Percentiles rank a stretch among this genome's conserved stretches.
Evolutionary conservation across 768 basidiomycete species (phyloP).

Genomic region (Mycena haematopus): DNA sequence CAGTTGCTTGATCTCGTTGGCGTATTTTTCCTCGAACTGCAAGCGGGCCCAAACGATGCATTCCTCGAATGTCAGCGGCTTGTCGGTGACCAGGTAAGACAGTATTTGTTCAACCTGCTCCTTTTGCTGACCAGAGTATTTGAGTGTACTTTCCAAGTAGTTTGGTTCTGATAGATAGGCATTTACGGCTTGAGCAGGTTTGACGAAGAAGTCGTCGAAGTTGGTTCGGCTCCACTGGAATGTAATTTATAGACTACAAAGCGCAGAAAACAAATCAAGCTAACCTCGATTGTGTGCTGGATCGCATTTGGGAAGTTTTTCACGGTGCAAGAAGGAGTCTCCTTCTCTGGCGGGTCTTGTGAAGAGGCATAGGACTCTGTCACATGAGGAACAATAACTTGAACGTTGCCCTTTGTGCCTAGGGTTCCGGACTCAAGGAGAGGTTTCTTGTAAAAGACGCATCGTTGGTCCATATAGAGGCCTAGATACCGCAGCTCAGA

Average conservation of each 20-base stretch:
- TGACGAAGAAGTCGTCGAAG: constrained; percentile 92
- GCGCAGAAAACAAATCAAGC: constrained; percentile 26
- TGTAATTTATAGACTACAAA: not conserved
- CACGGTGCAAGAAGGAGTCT: constrained; percentile 95
- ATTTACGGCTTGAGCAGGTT: constrained; percentile 93
- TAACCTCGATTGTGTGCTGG: constrained; percentile 94
- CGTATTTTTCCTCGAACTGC: constrained; percentile 94
- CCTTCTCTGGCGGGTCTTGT: constrained; percentile 98
- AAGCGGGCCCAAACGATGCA: constrained; percentile 97
- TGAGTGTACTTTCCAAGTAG: constrained; percentile 89
- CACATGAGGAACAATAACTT: constrained; percentile 91
- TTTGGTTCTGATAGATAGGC: constrained; percentile 96
- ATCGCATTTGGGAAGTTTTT: constrained; percentile 99
- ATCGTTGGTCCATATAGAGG: constrained; percentile 97
- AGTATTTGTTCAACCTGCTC: constrained; percentile 90
- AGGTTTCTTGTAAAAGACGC: constrained; percentile 95
- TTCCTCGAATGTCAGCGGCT: constrained; percentile 95
- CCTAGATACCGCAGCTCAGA: constrained; percentile 51
- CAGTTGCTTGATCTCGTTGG: constrained; percentile 91
- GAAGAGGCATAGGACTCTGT: constrained; percentile 98
- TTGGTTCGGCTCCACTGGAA: constrained; percentile 89
- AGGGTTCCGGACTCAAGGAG: constrained; percentile 97
- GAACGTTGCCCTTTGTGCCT: constrained; percentile 97
- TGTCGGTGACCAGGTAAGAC: constrained; percentile 88
- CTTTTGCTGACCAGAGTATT: constrained; percentile 90